These are phyloP conservation scores for Sclerotinia glacialis DNA, from an alignment of 2,329 filamentous ascomycete genomes.

Conservation along the genomic window DNA sequence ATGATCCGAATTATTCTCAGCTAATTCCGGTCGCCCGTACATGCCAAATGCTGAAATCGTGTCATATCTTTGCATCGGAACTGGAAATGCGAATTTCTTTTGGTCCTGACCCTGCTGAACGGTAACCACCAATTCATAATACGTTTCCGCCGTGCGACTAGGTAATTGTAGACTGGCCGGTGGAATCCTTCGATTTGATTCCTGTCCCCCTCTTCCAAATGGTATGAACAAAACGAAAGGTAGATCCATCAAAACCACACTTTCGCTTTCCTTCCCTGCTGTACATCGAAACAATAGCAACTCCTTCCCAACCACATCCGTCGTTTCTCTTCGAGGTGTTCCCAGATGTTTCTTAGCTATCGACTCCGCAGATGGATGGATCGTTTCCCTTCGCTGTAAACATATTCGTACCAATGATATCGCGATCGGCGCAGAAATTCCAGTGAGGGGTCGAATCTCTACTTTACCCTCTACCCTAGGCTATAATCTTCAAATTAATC, in stretches of 20 bases:
- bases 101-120: constrained; percentile 90
- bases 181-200: constrained; percentile 84
- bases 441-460: constrained; percentile 84
- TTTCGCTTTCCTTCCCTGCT: constrained; percentile 79
- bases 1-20: constrained; percentile 82
- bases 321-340: constrained; percentile 84
- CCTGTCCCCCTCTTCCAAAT: constrained; percentile 85
- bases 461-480: constrained; percentile 97
- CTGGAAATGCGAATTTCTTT: constrained; percentile 86
- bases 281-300: constrained; percentile 86
- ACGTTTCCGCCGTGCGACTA: constrained; percentile 93
- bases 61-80: constrained; percentile 90
- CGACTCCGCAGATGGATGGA: constrained; percentile 93
- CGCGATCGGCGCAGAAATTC: constrained; percentile 83
- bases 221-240: constrained; percentile 98
- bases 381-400: constrained; percentile 89
- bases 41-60: constrained; percentile 98
- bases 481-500: constrained; percentile 47
- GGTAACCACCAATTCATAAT: constrained; percentile 92
- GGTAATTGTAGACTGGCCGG: constrained; percentile 88
- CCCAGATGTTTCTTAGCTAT: constrained; percentile 88
- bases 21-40: constrained; percentile 95
- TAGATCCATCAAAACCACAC: constrained; percentile 90
- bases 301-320: constrained; percentile 93
- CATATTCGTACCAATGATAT: constrained; percentile 93